A percentile compares a stretch with the other conserved stretches of the same genome.
Conservation (phyloP, 352 stramenopile genomes). For the Globisporangium cystogenes region DNA sequence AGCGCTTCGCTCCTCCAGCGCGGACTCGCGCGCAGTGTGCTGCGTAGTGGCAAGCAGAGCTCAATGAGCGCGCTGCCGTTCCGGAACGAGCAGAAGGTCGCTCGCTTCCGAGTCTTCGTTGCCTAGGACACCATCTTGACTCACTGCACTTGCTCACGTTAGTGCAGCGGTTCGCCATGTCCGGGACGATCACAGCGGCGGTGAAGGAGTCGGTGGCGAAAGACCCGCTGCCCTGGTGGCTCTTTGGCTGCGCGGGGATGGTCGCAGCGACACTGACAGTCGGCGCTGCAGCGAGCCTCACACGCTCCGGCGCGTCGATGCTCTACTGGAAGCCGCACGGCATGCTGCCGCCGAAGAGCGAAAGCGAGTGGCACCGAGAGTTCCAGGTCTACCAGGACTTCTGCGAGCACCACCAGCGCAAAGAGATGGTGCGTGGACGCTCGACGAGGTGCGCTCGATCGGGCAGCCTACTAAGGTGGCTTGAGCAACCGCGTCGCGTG, state of each 20-base stretch:
- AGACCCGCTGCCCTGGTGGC: conserved; percentile 85
- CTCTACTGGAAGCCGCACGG: conserved; percentile 93
- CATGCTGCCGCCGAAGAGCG: conserved; percentile 68
- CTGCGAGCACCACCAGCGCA: conserved; percentile 91
- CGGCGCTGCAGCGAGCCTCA: conserved; percentile 94
- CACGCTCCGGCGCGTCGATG: conserved; percentile 91
- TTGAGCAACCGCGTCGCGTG: no score
- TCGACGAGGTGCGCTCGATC: background rate
- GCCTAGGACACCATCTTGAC: background rate
- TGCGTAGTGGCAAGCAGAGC: background rate
- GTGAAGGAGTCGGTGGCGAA: conserved; percentile 29
- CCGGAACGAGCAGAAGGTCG: conserved; percentile 5
- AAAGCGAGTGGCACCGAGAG: conserved; percentile 90
- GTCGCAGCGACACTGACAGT: conserved; percentile 95
- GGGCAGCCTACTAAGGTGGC: no score
- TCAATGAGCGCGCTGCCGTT: conserved; percentile 4
- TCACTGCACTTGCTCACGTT: background rate
- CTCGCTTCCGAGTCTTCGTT: background rate
- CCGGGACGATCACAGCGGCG: conserved; percentile 2
- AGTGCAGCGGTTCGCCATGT: conserved; percentile 11
- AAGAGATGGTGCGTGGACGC: conserved; percentile 34
- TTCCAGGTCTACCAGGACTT: conserved; percentile 95
- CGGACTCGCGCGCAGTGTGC: conserved; percentile 1
- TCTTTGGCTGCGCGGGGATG: conserved; percentile 88
- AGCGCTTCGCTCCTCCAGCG: background rate